Evolutionary conservation across 495 filamentous ascomycete genomes (phyloP).

Genomic region (Delitschia confertaspora): DNA sequence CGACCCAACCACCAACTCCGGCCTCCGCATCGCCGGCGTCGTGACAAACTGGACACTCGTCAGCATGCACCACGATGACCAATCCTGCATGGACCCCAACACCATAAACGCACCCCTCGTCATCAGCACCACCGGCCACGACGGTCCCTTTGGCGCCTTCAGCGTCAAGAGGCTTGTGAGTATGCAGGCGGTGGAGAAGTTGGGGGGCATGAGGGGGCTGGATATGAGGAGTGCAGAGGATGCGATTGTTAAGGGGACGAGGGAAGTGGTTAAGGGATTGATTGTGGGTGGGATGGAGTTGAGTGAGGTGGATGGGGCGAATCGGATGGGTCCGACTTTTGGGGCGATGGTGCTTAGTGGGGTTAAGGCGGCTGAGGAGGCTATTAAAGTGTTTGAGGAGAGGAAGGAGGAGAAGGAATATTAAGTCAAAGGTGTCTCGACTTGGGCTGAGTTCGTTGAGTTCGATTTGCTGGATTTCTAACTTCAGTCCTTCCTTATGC

Average conservation of each 20-base stretch:
- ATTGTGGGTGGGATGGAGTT: conserved; percentile 93
- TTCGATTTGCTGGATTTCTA: too few relatives aligned
- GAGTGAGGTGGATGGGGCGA: conserved; percentile 80
- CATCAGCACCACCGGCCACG: conserved; percentile 82
- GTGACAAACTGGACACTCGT: conserved; percentile 94
- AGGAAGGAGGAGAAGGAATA: conserved; percentile 48
- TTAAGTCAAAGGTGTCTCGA: too few relatives aligned
- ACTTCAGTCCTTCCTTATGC: too few relatives aligned
- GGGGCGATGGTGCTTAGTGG: conserved; percentile 77
- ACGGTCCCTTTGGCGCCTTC: conserved; percentile 87
- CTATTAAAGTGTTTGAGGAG: conserved; percentile 63
- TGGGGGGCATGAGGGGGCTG: conserved; percentile 82
- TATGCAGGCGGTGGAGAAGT: conserved; percentile 70
- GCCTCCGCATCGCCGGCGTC: conserved; percentile 69
- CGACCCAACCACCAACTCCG: conserved; percentile 25
- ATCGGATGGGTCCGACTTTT: conserved; percentile 73
- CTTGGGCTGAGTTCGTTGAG: too few relatives aligned
- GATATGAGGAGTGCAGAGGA: conserved; percentile 88
- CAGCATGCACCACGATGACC: conserved; percentile 82
- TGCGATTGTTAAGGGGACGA: conserved; percentile 79
- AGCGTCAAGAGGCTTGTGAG: conserved; percentile 72
- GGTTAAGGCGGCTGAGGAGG: conserved; percentile 83
- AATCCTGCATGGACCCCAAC: conserved; percentile 92
- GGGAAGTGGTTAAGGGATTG: conserved; percentile 76
- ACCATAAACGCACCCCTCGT: conserved; percentile 84